Base-by-base conservation (phyloP, 2,329 filamentous ascomycete genomes). In the Alternaria solani region DNA sequence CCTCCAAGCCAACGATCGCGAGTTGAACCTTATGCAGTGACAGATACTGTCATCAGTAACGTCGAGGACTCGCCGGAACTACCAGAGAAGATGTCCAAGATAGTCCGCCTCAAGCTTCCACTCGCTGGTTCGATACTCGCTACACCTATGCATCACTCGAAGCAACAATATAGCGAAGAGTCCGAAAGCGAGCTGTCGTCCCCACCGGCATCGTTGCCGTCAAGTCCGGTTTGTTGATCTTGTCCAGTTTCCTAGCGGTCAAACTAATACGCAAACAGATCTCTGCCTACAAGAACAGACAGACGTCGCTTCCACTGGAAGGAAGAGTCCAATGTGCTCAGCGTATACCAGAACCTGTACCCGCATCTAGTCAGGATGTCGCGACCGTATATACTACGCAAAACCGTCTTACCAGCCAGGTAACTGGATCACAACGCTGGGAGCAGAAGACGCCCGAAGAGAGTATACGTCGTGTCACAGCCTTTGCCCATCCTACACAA, bases 281-380 rank as follows among this genome's bases (percentile, higher is more conserved):
- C 1, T 16, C 14, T 3, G 20, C 41, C 18, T n/a, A 12, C n/a
- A 30, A n/a, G n/a, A 14, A 38, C 18, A 20, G 16, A 12, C 39
- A 28, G 20, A 3, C 0, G 20, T 51, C 41, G 26, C 5, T 39
- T 51, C 55, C 7, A n/a, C 28, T 49, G 39, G 38, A 54, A 14
- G 18, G 39, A 26, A 36, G 34, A n/a, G 48, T 42, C 1, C 56
- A 60, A 18, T 57, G 23, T 46, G 51, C 52, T 7, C 56, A 57
- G 42, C 30, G 25, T 30, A 18, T 39, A 26, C 26, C 32, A 30
- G 30, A 20, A 7, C 51, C 32, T 32, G 23, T 55, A 41, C 36
- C 59, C 3, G 47, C 32, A 46, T 59, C 47, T 39, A 55, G 23
- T 8, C 59, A 57, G 20, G n/a, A 43, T 28, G 16, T 16, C 4